Base-by-base conservation (phyloP, 139 green algal species). In the Micromonas pusilla region DNA sequence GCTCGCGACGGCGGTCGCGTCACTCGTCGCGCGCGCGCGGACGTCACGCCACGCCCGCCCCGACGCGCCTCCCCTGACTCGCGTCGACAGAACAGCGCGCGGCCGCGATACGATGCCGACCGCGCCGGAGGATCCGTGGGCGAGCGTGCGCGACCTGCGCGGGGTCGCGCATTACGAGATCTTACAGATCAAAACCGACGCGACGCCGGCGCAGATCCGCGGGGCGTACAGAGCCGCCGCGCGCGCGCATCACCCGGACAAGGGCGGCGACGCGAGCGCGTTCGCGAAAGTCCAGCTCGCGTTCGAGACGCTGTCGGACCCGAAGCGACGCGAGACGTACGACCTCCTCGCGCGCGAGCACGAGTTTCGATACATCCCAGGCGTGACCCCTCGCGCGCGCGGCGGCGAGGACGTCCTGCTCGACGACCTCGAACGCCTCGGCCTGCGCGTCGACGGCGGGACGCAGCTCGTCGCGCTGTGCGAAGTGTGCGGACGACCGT, bases 381-480 rank as follows among this genome's bases (percentile, higher is more conserved):
- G 82, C 21, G 75, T 80, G 2, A 70, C 76, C 3, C 25, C 52
- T 9, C 74, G 72, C 76, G 76, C 73, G 5, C 63, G 70, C 9
- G 91, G 88, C 2, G 84, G 86, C 0, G 91, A 96, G 80, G 91
- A 85, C 26, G 66, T 87, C 0, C 76, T 96, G 54, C 80, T 96
- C 57, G 87, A 92, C 52, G 85, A 92, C 39, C 88, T 95, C 75
- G 88, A 87, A 20, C 52, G 32, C 4, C 65, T 88, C 36, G 86
- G 86, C 2, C 52, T 92, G 31, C 53, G 81, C 13, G 87, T 84
- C 66, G 73, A 90, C 67, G 70, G 86, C 0, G 39, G 38, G 20
- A 88, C 83, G 2, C 86, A 96, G 87, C 86, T 96, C 83, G 92
- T 96, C 33, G 87, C 94, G 1, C 90, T 87, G 0, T 97, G 92